Evolutionary conservation across 2,329 filamentous ascomycete genomes (phyloP), one percentile per base, ranked within the genome.

Genomic region (Helotiales sp.): DNA sequence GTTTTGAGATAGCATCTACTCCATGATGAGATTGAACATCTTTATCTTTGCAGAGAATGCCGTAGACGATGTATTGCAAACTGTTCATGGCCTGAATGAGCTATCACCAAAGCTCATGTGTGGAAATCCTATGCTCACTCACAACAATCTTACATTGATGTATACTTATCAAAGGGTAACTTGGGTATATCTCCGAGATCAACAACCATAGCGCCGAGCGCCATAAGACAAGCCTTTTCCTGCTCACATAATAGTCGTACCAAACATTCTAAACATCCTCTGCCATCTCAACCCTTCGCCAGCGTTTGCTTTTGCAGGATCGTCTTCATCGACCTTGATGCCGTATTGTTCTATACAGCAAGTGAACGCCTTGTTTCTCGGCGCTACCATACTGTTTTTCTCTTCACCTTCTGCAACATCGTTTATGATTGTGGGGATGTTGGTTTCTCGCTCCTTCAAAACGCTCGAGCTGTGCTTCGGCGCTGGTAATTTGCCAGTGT

Each of bases 311-410:
- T 77, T 77, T 5, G 56, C 62, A 15, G 73, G 69, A 61, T 83
- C 73, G 2, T 58, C 56, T 59, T 70, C 69, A 2, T 44, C 17
- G 2, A 79, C 71, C 55, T 73, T 77, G 46, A 89, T 74, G 5
- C 88, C 89, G 64, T 89, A 92, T 70, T 92, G 87, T 61, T 79
- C 79, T 60, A 93, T 79, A 66, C 88, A 90, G 70, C 89, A 92
- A 1, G 77, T 73, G 66, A 92, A 91, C 0, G 88, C 83, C 31
- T 75, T 78, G 55, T 86, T 87, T 1, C 76, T 66, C 1, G 61
- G 52, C n/a, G 48, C 30, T 58, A 65, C n/a, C 57, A 66, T 58
- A 51, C n/a, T 63, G 25, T 38, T 33, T 29, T 8, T 13, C 5
- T 56, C 40, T 7, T 4, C 1, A 10, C 22, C 40, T 44, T 19